These are phyloP conservation scores for Boletus patriciae DNA, from an alignment of 768 basidiomycete genomes.

Conservation along the genomic window DNA sequence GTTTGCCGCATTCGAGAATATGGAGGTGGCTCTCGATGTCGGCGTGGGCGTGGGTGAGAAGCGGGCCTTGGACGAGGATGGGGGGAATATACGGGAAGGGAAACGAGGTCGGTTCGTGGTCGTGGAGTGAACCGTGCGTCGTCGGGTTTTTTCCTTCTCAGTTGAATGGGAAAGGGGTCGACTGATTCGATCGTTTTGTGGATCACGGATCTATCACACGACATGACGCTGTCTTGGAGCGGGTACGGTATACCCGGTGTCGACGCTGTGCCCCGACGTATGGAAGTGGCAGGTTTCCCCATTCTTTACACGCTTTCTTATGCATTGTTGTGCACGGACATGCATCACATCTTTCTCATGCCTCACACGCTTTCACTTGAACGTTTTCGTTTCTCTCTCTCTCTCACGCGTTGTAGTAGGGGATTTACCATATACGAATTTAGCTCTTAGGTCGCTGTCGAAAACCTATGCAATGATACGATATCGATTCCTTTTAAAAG, in stretches of 20 bases:
- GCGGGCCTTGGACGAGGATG: slow-evolving; percentile 38
- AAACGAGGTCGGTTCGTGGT: slow-evolving; percentile 65
- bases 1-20: slow-evolving; percentile 18
- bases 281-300: neutral
- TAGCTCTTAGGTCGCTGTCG: no score
- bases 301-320: neutral
- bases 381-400: neutral
- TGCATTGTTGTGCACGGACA: slow-evolving; percentile 10
- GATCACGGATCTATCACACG: neutral
- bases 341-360: neutral
- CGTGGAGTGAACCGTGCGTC: slow-evolving; percentile 43
- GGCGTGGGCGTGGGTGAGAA: slow-evolving; percentile 34
- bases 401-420: neutral
- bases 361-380: neutral
- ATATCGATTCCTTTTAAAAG: neutral
- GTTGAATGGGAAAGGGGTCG: neutral
- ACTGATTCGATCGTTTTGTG: neutral
- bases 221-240: neutral
- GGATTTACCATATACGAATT: slow-evolving; percentile 1
- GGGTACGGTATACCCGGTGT: neutral
- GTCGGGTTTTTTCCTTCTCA: neutral
- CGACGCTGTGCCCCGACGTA: neutral
- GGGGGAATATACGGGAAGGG: slow-evolving; percentile 41
- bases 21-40: slow-evolving; percentile 15
- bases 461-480: neutral